Base-by-base conservation (phyloP, 805 yeast species). In the Candida xiaguanensis region DNA sequence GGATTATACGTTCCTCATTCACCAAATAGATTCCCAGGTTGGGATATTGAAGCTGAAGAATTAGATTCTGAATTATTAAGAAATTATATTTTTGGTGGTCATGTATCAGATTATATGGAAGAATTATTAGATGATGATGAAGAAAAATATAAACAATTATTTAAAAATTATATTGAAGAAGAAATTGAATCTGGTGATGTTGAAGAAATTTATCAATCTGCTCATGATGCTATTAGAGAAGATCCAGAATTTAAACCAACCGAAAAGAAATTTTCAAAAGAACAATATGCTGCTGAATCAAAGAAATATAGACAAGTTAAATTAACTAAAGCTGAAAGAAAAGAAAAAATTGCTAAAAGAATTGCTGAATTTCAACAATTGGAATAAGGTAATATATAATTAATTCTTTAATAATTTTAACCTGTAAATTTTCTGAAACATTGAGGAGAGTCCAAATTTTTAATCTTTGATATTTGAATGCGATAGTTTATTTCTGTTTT, bases 21-120 rank as follows among this genome's bases (percentile, higher is more conserved):
- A 61, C 86, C 95, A 68, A 90, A 90, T 82, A 90, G 99, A 85
- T 93, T 90, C 96, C 99, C 99, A 75, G 99, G 99, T 78, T 93
- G 91, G 95, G 99, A 93, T 75, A 87, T 91, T 63, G 99, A 93
- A 80, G 66, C 84, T 62, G 96, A 93, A 80, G 99, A 93, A 78
- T 82, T 93, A 63, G 99, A 93, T 69, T 88, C 96, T 62, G 99
- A 93, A 70, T 74, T 81, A 58, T 82, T 93, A 73, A 88, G 97
- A 88, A 88, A 87, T 77, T 93, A 93, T 95, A 93, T 93, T 80
- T 85, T 91, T 69, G 98, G 95, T 80, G 98, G 98, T 74, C 99
- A 93, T 85, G 90, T 93, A 67, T 83, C 99, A 66, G 98, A 93
- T 82, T 93, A 93, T 93, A 93, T 93, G 96, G 99, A 93, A 82